Base-by-base conservation (phyloP, 441 rosid genomes). In the Dalechampia spathulata region DNA sequence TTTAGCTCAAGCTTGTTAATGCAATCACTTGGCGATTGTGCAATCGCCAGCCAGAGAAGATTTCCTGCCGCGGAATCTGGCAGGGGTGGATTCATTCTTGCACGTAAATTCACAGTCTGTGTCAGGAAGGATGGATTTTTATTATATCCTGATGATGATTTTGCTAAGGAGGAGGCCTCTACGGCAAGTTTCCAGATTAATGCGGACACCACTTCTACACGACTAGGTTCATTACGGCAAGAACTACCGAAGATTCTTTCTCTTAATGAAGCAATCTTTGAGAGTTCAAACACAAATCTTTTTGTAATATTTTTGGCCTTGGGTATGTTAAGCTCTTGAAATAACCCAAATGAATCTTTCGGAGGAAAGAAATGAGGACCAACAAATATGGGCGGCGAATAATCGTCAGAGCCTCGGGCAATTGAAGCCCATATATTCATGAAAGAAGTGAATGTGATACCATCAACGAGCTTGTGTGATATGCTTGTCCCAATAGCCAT, bases 51-150 rank as follows among this genome's bases (percentile, higher is more conserved):
- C 58, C 58, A 55, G 17, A 55, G 38, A 40, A 55, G 25, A 55
- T 55, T 55, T 17, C 58, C 58, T 0, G 49, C 48, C 2, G 48
- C 37, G 23, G 2, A 16, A 8, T 55, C 37, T 6, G 58, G 58
- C 38, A 55, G 27, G 0, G 58, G 58, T 25, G 58, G 58, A 41
- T 26, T 22, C 58, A 41, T 55, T 16, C 46, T 40, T 5, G 38
- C 5, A 37, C 58, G 58, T 55, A 55, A 55, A 55, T 55, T 55
- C 5, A 55, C 58, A n/a, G 58, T 55, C 38, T 41, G 58, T 40
- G 58, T 40, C 38, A 40, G 26, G 16, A 40, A 55, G 41, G 58
- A 55, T 32, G 38, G 3, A 19, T 2, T 50, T 30, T 11, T 50
- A 0, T 20, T 30, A 8, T 17, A 49, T 16, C 38, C 40, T 32